Evolutionary conservation across 257 asterid genomes (phyloP).

Genomic region (Hygrophila difformis): DNA sequence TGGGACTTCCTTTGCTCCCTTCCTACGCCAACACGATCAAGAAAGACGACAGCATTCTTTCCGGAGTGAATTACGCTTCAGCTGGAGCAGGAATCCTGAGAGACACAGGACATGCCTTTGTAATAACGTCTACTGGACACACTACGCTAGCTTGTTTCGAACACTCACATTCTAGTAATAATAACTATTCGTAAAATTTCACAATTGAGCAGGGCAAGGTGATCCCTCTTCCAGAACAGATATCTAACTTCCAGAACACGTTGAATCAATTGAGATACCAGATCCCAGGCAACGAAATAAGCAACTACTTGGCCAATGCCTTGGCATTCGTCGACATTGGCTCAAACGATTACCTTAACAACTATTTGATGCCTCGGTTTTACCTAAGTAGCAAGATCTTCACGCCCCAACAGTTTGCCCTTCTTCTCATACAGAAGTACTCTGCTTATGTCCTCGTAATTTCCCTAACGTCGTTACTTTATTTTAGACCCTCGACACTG

Average conservation of each 20-base stretch:
- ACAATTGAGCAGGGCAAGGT: conserved; percentile 16
- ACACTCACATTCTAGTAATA: too few relatives aligned
- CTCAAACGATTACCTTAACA: conserved; percentile 15
- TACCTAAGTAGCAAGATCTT: neutral
- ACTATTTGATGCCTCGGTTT: neutral
- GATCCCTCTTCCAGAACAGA: conserved; percentile 11
- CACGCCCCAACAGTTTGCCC: conserved; percentile 7
- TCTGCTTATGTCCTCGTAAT: too few relatives aligned
- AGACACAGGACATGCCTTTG: conserved; percentile 18
- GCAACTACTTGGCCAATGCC: conserved; percentile 16
- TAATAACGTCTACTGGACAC: neutral
- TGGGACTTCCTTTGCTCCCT: conserved; percentile 27
- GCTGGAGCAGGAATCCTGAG: conserved; percentile 33
- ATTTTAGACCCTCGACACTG: too few relatives aligned
- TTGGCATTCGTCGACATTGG: conserved; percentile 9
- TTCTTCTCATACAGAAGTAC: conserved; percentile 18
- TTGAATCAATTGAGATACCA: conserved; percentile 4
- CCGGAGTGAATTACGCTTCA: conserved; percentile 32
- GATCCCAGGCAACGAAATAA: conserved; percentile 14
- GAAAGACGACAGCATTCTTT: conserved; percentile 10
- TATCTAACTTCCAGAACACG: conserved; percentile 14
- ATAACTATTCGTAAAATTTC: too few relatives aligned
- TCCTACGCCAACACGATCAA: conserved; percentile 14
- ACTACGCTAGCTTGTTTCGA: too few relatives aligned
- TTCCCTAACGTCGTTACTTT: too few relatives aligned